A percentile compares a stretch with the other conserved stretches of the same genome.
phyloP scores from a whole-genome alignment of 2,329 filamentous ascomycete genomes.

The Aspergillus aculeatinus region DNA sequence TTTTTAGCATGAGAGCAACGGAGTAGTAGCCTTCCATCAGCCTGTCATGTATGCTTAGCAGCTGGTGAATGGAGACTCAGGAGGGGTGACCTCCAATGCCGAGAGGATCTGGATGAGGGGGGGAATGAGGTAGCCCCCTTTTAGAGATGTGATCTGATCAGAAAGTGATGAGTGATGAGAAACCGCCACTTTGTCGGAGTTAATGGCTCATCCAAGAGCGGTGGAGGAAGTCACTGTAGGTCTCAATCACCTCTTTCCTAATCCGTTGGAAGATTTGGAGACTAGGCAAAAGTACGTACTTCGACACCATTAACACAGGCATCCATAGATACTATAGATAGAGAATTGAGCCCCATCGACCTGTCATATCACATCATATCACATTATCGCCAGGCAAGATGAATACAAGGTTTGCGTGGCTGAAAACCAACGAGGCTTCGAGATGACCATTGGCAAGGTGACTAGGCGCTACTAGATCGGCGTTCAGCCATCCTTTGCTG shows the following conservation, averaged over 20 bases:
- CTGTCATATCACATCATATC: neutral
- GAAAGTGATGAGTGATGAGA: too few species aligned
- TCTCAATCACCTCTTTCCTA: neutral
- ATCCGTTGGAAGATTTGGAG: neutral
- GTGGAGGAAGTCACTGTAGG: too few species aligned
- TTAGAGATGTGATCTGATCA: too few species aligned
- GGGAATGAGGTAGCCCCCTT: too few species aligned
- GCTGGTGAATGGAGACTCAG: neutral
- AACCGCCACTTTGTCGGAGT: too few species aligned
- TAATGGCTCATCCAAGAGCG: too few species aligned
- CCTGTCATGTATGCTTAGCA: neutral
- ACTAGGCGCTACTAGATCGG: neutral
- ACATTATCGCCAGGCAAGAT: neutral
- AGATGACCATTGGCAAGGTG: neutral
- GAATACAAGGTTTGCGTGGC: neutral
- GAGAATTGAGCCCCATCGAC: neutral
- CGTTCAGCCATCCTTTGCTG: neutral
- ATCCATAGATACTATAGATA: neutral
- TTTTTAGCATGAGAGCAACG: neutral
- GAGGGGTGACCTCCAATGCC: neutral
- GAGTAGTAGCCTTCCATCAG: neutral
- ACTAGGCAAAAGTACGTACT: neutral
- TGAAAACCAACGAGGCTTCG: neutral
- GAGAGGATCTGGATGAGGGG: neutral
- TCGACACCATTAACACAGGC: neutral